Conservation (phyloP, 495 filamentous ascomycete genomes). For the Lophiotrema nucula region DNA sequence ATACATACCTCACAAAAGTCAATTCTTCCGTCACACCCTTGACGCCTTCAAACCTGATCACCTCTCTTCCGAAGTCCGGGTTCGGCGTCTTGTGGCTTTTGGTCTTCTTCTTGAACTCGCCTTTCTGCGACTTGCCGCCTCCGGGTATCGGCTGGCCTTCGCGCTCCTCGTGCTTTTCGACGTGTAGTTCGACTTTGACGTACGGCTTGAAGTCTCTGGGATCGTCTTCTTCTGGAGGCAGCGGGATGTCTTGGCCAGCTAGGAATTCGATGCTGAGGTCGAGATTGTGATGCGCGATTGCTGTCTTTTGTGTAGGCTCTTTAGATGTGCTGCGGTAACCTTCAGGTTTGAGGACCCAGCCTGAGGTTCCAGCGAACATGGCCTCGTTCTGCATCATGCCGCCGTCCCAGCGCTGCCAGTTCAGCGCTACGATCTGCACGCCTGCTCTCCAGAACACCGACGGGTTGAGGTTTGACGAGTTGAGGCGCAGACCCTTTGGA, state of each 20-base stretch:
- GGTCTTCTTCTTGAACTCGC: constrained; percentile 70
- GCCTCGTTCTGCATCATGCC: constrained; percentile 95
- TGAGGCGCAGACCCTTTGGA: constrained; percentile 76
- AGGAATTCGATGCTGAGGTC: constrained; percentile 55
- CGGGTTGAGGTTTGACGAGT: constrained; percentile 83
- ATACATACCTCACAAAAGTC: constrained; percentile 69
- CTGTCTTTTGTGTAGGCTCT: constrained; percentile 25
- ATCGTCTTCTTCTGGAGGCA: constrained; percentile 53
- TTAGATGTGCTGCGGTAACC: constrained; percentile 54
- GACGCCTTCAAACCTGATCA: constrained; percentile 60
- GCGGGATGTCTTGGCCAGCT: constrained; percentile 57
- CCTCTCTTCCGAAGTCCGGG: constrained; percentile 69
- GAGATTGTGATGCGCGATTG: constrained; percentile 46
- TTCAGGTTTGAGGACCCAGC: constrained; percentile 81
- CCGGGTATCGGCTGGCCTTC: constrained; percentile 45
- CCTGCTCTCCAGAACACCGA: constrained; percentile 82
- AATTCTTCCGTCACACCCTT: constrained; percentile 71
- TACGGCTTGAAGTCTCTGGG: constrained; percentile 69
- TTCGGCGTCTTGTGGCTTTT: constrained; percentile 59
- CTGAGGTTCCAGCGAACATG: constrained; percentile 79
- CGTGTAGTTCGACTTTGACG: constrained; percentile 78
- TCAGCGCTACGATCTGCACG: constrained; percentile 88
- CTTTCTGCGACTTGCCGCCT: constrained; percentile 48
- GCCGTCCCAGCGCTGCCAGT: constrained; percentile 89
- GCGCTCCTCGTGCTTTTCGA: constrained; percentile 55